Conservation (phyloP, 805 yeast genomes). For the Cyberlindnera galapagoensis region DNA sequence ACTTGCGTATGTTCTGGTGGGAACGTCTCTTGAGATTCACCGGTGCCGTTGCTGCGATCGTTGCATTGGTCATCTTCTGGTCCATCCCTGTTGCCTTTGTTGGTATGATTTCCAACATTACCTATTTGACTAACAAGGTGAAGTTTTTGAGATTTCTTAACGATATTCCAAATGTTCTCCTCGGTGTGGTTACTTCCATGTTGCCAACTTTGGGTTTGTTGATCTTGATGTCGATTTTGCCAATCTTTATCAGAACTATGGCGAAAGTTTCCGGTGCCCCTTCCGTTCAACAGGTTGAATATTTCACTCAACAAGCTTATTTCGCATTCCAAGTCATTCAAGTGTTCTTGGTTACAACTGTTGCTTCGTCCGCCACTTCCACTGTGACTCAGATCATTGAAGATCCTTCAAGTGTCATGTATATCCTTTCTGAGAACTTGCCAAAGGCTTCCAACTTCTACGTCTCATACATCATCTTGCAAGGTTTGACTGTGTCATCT, state of each 20-base stretch:
- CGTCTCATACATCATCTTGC: conserved; percentile 60
- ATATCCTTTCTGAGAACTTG: conserved; percentile 53
- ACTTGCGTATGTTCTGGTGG: conserved; percentile 77
- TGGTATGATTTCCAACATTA: conserved; percentile 65
- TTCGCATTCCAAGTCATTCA: conserved; percentile 68
- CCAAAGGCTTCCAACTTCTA: conserved; percentile 73
- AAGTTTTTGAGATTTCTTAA: conserved; percentile 52
- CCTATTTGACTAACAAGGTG: conserved; percentile 51
- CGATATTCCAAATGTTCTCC: conserved; percentile 42
- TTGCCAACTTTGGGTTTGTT: conserved; percentile 64
- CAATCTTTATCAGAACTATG: conserved; percentile 57
- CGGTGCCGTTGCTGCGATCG: conserved; percentile 46
- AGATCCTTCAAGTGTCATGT: conserved; percentile 52
- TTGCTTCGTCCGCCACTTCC: conserved; percentile 67
- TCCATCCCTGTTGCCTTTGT: conserved; percentile 75
- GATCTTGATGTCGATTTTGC: conserved; percentile 58
- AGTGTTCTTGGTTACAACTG: conserved; percentile 62
- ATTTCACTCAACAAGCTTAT: conserved; percentile 59
- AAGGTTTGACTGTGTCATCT: conserved; percentile 61
- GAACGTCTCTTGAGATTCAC: conserved; percentile 53
- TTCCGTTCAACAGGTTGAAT: conserved; percentile 51
- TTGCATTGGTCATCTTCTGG: conserved; percentile 59
- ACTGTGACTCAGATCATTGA: conserved; percentile 56
- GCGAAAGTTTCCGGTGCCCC: conserved; percentile 55
- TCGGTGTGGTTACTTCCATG: conserved; percentile 63